phyloP scores from a whole-genome alignment of 768 basidiomycete genomes.

The Trametes meyenii region DNA sequence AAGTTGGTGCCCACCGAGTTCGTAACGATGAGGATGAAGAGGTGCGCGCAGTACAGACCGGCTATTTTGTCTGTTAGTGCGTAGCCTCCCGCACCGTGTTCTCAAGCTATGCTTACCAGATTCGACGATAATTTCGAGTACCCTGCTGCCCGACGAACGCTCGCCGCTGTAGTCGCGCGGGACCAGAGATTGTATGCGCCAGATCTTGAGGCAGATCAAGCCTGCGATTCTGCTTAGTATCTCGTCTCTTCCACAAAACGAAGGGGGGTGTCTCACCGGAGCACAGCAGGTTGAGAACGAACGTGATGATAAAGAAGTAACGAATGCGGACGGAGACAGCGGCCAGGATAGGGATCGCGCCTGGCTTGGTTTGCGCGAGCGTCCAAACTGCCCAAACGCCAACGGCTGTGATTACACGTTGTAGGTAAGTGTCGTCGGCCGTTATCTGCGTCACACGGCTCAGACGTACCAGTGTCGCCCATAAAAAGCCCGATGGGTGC shows the following conservation, averaged over 20 bases:
- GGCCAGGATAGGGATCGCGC: slow-evolving; percentile 1
- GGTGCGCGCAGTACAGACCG: slow-evolving; percentile 11
- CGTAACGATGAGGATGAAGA: slow-evolving; percentile 13
- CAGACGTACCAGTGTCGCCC: not conserved
- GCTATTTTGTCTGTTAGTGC: not conserved
- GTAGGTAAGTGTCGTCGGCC: too few species aligned
- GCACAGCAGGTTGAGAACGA: slow-evolving; percentile 13
- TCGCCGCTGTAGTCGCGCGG: not conserved
- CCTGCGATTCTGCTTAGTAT: not conserved
- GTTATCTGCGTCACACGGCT: too few species aligned
- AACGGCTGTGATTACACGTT: not conserved
- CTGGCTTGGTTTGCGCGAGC: not conserved
- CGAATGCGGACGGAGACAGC: slow-evolving; percentile 13
- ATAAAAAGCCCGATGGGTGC: not conserved
- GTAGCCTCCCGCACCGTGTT: too few species aligned
- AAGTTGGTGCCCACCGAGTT: not conserved
- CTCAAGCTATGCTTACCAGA: not conserved
- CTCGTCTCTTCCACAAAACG: too few species aligned
- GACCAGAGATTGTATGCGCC: not conserved
- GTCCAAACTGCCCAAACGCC: slow-evolving; percentile 13
- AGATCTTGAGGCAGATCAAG: slow-evolving; percentile 12
- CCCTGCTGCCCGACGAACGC: not conserved
- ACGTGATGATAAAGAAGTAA: slow-evolving; percentile 18
- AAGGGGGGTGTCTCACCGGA: not conserved
- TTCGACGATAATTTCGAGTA: slow-evolving; percentile 14